A percentile compares a stretch with the other conserved stretches of the same genome.
phyloP scores from a whole-genome alignment of 306 rosid genomes.

The Canavalia gladiata region DNA sequence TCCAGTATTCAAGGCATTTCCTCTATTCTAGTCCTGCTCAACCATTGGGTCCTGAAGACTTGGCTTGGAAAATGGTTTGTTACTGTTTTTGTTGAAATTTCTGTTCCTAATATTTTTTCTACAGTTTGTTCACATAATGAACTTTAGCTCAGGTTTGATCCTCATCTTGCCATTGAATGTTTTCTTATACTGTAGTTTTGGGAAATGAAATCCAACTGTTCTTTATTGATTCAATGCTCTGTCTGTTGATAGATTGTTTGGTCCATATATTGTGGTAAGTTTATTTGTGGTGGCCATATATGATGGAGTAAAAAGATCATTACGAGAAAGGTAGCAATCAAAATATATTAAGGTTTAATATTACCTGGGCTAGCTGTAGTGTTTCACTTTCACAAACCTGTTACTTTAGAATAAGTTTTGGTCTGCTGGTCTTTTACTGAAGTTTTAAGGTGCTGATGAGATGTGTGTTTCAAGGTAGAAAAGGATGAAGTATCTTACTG shows the following conservation, averaged over 20 bases:
- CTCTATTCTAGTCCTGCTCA: slow-evolving; percentile 90
- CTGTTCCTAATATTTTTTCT: slow-evolving; percentile 21
- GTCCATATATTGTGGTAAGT: background rate
- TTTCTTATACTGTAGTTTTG: slow-evolving; percentile 32
- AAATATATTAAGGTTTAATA: background rate
- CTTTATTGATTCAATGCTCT: slow-evolving; percentile 9
- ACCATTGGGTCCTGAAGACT: slow-evolving; percentile 96
- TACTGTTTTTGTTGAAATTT: slow-evolving; percentile 12
- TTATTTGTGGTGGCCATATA: background rate
- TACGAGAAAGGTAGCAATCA: slow-evolving; percentile 3
- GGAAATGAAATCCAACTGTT: background rate
- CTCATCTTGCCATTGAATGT: background rate
- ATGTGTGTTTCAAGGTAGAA: background rate
- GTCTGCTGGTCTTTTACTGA: background rate
- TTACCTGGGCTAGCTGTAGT: background rate
- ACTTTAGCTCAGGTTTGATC: slow-evolving; percentile 15
- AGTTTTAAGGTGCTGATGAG: background rate
- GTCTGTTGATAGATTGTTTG: background rate
- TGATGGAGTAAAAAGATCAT: slow-evolving; percentile 26
- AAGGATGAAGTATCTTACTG: background rate
- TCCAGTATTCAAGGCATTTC: slow-evolving; percentile 90
- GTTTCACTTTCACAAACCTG: slow-evolving; percentile 1
- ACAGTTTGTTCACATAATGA: slow-evolving; percentile 8
- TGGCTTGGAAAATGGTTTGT: slow-evolving; percentile 97
- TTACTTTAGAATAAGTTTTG: slow-evolving; percentile 20